Percentiles rank a stretch among this genome's conserved stretches.
These are phyloP conservation scores for Trametes punicea DNA, from an alignment of 768 basidiomycete species.

Conservation along the genomic window DNA sequence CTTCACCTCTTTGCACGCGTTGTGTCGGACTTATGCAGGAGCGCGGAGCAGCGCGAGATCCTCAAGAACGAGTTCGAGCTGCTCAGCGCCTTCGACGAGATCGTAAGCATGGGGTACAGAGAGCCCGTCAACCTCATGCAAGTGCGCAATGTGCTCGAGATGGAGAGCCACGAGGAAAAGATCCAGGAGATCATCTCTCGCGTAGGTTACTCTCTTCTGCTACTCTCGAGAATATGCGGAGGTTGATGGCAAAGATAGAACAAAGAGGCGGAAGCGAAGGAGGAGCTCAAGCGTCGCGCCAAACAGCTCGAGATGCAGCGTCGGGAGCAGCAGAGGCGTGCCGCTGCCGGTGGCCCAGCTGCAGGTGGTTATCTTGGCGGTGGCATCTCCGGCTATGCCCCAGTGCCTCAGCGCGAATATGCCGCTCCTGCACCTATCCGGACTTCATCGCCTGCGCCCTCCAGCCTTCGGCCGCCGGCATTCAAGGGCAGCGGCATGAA, in stretches of 20 bases:
- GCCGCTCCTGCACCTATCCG: constrained; percentile 47
- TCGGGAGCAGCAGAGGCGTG: constrained; percentile 84
- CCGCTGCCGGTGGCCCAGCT: constrained; percentile 48
- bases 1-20: constrained; percentile 91
- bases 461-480: constrained; percentile 60
- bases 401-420: constrained; percentile 68
- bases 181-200: constrained; percentile 98
- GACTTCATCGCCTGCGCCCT: constrained; percentile 44
- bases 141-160: constrained; percentile 75
- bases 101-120: constrained; percentile 85
- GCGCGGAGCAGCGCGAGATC: constrained; percentile 87
- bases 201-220: constrained; percentile 42
- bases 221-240: neutral
- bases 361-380: constrained; percentile 63
- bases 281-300: constrained; percentile 95
- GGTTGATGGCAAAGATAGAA: constrained; percentile 48
- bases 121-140: constrained; percentile 79
- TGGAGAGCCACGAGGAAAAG: constrained; percentile 91
- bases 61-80: constrained; percentile 89
- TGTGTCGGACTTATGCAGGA: constrained; percentile 87
- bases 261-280: constrained; percentile 99
- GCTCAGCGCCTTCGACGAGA: constrained; percentile 93
- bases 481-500: constrained; percentile 98
- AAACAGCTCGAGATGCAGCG: constrained; percentile 98
- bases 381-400: constrained; percentile 64